These are phyloP conservation scores for Gonapodya sp. DNA, from an alignment of 192 early-diverging fungal genomes.

Conservation along the genomic window DNA sequence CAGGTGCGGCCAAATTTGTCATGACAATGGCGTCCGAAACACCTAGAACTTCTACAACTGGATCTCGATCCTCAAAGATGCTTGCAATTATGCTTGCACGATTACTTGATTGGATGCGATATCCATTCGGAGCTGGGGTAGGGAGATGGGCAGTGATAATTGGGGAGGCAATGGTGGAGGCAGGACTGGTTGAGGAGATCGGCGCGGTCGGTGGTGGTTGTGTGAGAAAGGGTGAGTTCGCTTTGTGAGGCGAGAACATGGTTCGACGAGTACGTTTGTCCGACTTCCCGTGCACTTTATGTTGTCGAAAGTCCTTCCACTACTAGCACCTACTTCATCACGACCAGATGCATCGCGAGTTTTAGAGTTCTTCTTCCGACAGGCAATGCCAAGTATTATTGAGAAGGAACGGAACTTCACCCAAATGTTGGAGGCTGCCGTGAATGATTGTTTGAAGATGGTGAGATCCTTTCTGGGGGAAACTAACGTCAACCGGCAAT, in stretches of 20 bases:
- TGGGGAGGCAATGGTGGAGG: background rate
- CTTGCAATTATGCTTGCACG: background rate
- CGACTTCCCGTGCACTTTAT: background rate
- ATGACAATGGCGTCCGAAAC: background rate
- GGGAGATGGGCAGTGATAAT: background rate
- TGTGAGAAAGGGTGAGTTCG: constrained; percentile 1
- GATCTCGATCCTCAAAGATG: background rate
- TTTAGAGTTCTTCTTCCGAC: background rate
- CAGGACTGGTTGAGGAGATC: background rate
- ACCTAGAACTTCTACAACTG: background rate
- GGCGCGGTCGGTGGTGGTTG: background rate
- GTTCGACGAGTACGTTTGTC: too few species aligned
- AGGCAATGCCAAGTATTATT: background rate
- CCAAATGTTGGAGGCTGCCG: background rate
- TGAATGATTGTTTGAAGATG: background rate
- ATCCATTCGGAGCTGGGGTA: background rate
- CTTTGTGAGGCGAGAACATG: background rate
- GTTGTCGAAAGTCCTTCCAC: background rate
- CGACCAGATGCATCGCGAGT: background rate
- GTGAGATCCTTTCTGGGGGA: too few species aligned
- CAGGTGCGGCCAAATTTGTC: background rate
- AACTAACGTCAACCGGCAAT: too few species aligned
- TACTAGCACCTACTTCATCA: background rate
- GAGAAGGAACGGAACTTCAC: background rate
- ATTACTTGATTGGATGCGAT: background rate